phyloP scores from a whole-genome alignment of 306 rosid species.

The Gastrolobium bilobum region DNA sequence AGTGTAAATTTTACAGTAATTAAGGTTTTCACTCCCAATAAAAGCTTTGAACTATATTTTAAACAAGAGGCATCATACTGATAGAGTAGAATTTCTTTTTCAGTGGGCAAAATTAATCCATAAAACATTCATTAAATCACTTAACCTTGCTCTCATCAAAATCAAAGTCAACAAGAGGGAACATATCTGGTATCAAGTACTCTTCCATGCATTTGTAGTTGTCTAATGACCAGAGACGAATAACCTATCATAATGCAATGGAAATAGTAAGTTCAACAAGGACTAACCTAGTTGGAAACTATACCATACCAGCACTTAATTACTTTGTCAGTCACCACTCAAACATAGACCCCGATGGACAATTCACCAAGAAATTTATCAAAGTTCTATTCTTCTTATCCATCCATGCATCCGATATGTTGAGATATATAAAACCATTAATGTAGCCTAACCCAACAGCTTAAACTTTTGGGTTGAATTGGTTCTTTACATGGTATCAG shows the following conservation, averaged over 20 bases:
- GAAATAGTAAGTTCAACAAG: conserved; percentile 45
- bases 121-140: conserved; percentile 42
- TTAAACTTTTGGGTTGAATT: no score
- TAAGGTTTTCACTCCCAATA: conserved; percentile 36
- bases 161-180: conserved; percentile 77
- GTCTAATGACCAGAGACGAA: conserved; percentile 86
- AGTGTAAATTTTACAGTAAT: conserved; percentile 12
- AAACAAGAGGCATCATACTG: not conserved
- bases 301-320: conserved; percentile 2
- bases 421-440: no score
- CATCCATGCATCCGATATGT: no score
- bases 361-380: no score
- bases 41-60: conserved; percentile 39
- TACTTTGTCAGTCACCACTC: no score
- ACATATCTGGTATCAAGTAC: conserved; percentile 60
- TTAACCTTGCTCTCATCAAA: conserved; percentile 93
- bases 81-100: not conserved
- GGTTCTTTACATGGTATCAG: no score
- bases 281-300: conserved; percentile 24
- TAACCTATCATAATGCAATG: conserved; percentile 63
- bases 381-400: no score
- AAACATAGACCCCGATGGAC: no score
- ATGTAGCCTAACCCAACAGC: no score
- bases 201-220: conserved; percentile 75
- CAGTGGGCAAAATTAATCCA: conserved; percentile 1